Base-by-base conservation (phyloP, 1,139 yeast genomes). In the Insectozyma bohioensis region DNA sequence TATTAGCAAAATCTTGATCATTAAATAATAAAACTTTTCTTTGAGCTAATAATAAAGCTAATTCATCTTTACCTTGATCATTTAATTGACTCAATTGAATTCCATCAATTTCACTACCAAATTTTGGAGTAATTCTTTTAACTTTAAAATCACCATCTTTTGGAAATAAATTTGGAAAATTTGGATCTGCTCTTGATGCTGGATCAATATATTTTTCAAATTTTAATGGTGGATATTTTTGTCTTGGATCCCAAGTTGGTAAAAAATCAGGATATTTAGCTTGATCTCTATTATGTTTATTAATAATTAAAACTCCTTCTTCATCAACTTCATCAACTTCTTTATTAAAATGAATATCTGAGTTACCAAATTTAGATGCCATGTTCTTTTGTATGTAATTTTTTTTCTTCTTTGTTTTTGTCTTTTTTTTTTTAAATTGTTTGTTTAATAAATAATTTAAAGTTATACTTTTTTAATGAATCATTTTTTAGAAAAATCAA, bases 171-270 rank as follows among this genome's bases (percentile, higher is more conserved):
- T 52, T 49, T 35, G 54, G 54, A 37, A 55, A 59, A 3, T 39
- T 19, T 12, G 54, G 52, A 38, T 59, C 60, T 10, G 64, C 67
- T 33, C 67, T 61, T 15, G 61, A 49, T 5, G 79, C 85, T 15
- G 78, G 75, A 43, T 78, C 85, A 20, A 55, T 52, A 46, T 65
- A 71, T 41, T 67, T 65, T 51, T 71, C 73, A 41, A 72, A 70
- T 39, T 63, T 59, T 42, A 72, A 63, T 11, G 78, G 70, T 11
- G 61, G 56, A 37, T 52, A 64, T 35, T 63, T 67, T 41, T 71
- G 64, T 17, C 48, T 51, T 13, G 72, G 71, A 41, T 68, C 70
- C 78, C 78, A 73, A 1, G 76, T 64, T n/a, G 80, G 78, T 34
- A 73, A 61, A 52, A 67, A 73, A 5, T 70, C 71, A 4, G 72